Conservation (phyloP, 2,329 filamentous ascomycete species). For the Colletotrichum sojae region DNA sequence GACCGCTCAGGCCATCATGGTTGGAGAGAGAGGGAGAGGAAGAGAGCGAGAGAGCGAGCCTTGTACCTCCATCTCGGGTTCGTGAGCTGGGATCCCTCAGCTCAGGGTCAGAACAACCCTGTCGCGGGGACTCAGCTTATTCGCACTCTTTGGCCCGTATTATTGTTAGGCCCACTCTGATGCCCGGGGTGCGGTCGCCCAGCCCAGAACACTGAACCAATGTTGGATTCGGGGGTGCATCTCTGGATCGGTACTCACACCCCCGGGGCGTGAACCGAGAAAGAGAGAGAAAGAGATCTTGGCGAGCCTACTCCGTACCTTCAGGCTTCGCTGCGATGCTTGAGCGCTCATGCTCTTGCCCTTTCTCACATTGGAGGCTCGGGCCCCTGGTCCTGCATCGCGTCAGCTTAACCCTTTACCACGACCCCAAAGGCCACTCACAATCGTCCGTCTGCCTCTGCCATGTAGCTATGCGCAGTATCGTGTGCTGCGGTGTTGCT, state of each 20-base stretch:
- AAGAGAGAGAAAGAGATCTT: too few species aligned
- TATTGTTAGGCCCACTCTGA: slow-evolving; percentile 29
- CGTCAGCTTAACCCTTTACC: slow-evolving; percentile 20
- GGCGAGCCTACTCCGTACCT: too few species aligned
- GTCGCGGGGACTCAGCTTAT: slow-evolving; percentile 28
- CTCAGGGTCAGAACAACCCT: slow-evolving; percentile 27
- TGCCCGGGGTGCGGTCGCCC: not conserved
- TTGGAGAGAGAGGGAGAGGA: not conserved
- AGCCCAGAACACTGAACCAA: not conserved
- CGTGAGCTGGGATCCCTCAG: slow-evolving; percentile 18
- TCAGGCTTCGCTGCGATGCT: too few species aligned
- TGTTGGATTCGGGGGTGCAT: slow-evolving; percentile 2
- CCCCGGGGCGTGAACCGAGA: slow-evolving; percentile 9
- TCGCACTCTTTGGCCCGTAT: slow-evolving; percentile 21
- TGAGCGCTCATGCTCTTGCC: slow-evolving; percentile 7
- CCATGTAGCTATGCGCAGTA: not conserved
- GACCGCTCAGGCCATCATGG: too few species aligned
- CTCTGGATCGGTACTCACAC: not conserved
- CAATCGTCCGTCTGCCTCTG: not conserved
- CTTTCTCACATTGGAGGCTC: not conserved
- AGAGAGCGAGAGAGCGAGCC: slow-evolving; percentile 13
- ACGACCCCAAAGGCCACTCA: slow-evolving; percentile 8
- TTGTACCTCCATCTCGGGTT: slow-evolving; percentile 26
- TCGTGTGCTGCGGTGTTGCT: slow-evolving; percentile 21
- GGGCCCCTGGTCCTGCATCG: slow-evolving; percentile 25